A percentile compares a stretch with the other conserved stretches of the same genome.
Conservation (phyloP, 2,329 filamentous ascomycete species). For the Venturia carpophila region DNA sequence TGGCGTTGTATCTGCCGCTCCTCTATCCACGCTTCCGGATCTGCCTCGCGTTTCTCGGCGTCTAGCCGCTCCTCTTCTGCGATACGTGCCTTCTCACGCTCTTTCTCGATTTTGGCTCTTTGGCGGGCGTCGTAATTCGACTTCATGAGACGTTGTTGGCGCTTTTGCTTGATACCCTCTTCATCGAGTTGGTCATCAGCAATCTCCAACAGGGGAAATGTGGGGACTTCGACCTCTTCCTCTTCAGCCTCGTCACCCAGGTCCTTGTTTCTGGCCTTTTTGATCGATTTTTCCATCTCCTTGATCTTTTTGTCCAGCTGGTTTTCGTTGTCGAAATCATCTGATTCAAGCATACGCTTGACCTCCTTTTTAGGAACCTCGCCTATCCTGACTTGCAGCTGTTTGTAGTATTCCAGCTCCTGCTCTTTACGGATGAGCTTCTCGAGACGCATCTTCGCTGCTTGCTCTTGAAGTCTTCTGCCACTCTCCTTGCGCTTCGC, state of each 20-base stretch:
- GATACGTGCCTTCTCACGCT: conserved; percentile 76
- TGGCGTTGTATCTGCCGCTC: conserved; percentile 68
- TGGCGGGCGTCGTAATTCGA: conserved; percentile 88
- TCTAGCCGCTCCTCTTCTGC: conserved; percentile 80
- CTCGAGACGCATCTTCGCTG: conserved; percentile 92
- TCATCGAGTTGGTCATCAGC: conserved; percentile 93
- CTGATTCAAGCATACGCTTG: conserved; percentile 74
- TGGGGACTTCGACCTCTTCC: conserved; percentile 68
- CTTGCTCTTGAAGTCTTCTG: conserved; percentile 84
- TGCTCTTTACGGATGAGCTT: conserved; percentile 94
- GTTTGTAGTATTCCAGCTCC: conserved; percentile 87
- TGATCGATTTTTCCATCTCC: conserved; percentile 84
- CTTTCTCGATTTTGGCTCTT: conserved; percentile 93
- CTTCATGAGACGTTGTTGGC: conserved; percentile 86
- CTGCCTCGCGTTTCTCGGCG: conserved; percentile 70
- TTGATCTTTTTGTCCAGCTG: conserved; percentile 77
- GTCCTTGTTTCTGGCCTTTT: conserved; percentile 86
- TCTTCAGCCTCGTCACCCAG: conserved; percentile 74
- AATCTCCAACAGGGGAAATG: conserved; percentile 80
- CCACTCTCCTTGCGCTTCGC: conserved; percentile 95
- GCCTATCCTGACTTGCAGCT: conserved; percentile 63
- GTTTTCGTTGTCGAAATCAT: conserved; percentile 85
- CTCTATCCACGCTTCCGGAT: conserved; percentile 79
- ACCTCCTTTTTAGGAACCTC: conserved; percentile 80
- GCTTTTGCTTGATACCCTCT: conserved; percentile 81